Conservation (phyloP, 352 stramenopile species). For the Blastocystis sp. region DNA sequence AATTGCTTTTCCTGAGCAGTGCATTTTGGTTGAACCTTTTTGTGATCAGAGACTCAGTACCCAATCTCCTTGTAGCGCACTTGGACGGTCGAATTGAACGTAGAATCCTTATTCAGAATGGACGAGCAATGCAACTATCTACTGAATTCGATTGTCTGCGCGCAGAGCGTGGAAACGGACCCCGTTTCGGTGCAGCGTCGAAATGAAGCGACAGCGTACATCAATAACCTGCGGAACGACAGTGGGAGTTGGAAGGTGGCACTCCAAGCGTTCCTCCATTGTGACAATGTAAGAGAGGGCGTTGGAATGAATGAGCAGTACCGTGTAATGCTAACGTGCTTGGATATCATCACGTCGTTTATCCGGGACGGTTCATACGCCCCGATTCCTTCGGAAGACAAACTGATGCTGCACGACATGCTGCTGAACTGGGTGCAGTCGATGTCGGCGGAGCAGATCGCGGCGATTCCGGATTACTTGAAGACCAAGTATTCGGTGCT, state of each 20-base stretch:
- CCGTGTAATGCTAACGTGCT: constrained; percentile 37
- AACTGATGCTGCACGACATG: background rate
- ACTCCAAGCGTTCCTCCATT: background rate
- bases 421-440: constrained; percentile 24
- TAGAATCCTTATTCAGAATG: constrained; percentile 46
- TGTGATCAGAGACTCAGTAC: too few species aligned
- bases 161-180: background rate
- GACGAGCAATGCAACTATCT: constrained; percentile 31
- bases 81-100: too few species aligned
- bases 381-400: background rate
- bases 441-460: background rate
- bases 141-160: constrained; percentile 24
- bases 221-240: constrained; percentile 18
- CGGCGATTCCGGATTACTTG: background rate
- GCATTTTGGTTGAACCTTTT: too few species aligned
- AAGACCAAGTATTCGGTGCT: constrained; percentile 31
- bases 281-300: background rate
- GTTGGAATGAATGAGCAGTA: background rate
- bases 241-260: constrained; percentile 30
- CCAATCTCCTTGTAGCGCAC: too few species aligned
- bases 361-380: constrained; percentile 38
- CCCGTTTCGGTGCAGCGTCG: background rate
- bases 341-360: constrained; percentile 45
- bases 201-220: constrained; percentile 9
- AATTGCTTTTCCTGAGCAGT: too few species aligned